Conservation (phyloP, 305 asterid genomes). For the Solanum hybrid region DNA sequence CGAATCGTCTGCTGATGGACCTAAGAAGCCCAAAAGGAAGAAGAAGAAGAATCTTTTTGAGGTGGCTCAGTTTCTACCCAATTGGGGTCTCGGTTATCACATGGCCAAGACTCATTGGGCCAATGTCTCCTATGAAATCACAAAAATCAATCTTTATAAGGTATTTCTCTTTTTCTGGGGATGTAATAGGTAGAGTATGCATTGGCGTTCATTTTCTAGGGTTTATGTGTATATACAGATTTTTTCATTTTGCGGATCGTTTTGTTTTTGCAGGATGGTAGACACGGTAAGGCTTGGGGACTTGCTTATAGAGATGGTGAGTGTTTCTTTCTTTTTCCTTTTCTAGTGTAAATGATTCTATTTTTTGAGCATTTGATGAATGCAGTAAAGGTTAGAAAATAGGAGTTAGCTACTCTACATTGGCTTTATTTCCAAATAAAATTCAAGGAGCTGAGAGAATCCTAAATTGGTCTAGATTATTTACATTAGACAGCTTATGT, state of each 20-base stretch:
- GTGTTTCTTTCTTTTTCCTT: not conserved
- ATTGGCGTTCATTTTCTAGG: not conserved
- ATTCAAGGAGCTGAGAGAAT: not conserved
- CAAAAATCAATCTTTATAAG: slow-evolving; percentile 92
- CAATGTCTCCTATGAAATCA: slow-evolving; percentile 39
- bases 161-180: slow-evolving; percentile 10
- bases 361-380: not conserved
- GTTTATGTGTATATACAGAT: not conserved
- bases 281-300: slow-evolving; percentile 83
- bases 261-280: slow-evolving; percentile 63
- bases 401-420: not conserved
- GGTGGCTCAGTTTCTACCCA: slow-evolving; percentile 53
- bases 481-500: not conserved
- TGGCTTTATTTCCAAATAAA: not conserved
- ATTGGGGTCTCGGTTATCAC: slow-evolving; percentile 92
- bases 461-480: not conserved
- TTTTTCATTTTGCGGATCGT: slow-evolving; percentile 1
- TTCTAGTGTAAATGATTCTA: not conserved
- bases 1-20: slow-evolving; percentile 12
- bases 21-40: slow-evolving; percentile 46
- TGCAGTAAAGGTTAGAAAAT: not conserved
- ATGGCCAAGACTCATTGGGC: slow-evolving; percentile 77
- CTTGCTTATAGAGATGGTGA: slow-evolving; percentile 74
- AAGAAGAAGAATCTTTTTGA: slow-evolving; percentile 80
- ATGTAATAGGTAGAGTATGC: not conserved